Base-by-base conservation (phyloP, 208 protist genomes). In the Crithidia bombi region DNA sequence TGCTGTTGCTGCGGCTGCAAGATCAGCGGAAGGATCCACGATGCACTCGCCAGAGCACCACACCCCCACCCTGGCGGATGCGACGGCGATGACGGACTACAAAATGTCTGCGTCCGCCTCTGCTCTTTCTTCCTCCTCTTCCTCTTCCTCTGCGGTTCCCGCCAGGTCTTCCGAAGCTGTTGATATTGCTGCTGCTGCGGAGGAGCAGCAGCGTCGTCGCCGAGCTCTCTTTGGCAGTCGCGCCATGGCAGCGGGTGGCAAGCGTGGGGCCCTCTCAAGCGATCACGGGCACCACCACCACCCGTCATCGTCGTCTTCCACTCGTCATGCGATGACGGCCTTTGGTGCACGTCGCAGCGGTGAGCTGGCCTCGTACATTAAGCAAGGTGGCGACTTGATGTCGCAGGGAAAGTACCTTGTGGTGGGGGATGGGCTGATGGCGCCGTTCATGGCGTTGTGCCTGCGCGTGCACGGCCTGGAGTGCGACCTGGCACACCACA, bases 401-500 rank as follows among this genome's bases (percentile, higher is more conserved):
- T 78, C 86, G 26, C 73, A 81, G 25, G 85, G 78, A 2, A 93
- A 91, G 56, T 97, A 95, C 67, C 74, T 97, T 5, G 91, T 97
- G 38, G 82, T 97, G 11, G 93, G 93, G 1, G 93, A 97, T 71
- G 87, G 90, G 15, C 73, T 96, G 44, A 94, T 97, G 87, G 89
- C 89, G 1, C 93, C 93, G 1, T 95, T 97, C 65, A 97, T 97
- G 93, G 91, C 93, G 21, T 71, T 96, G 21, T 96, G 91, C 59
- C 82, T 97, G 65, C 88, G 91, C 32, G 86, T 92, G 11, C 89
- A 96, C 68, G 92, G 92, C 36, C 76, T 97, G 4, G 83, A 94
- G 47, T 95, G 91, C 67, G 90, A 97, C 56, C 77, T 97, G 7
- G 86, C 89, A 2, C 81, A 96, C 67, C 83, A 94, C 69, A 17